A percentile compares a stretch with the other conserved stretches of the same genome.
These are phyloP conservation scores for Periglandula ipomoeae DNA, from an alignment of 2,329 filamentous ascomycete genomes.

Conservation along the genomic window DNA sequence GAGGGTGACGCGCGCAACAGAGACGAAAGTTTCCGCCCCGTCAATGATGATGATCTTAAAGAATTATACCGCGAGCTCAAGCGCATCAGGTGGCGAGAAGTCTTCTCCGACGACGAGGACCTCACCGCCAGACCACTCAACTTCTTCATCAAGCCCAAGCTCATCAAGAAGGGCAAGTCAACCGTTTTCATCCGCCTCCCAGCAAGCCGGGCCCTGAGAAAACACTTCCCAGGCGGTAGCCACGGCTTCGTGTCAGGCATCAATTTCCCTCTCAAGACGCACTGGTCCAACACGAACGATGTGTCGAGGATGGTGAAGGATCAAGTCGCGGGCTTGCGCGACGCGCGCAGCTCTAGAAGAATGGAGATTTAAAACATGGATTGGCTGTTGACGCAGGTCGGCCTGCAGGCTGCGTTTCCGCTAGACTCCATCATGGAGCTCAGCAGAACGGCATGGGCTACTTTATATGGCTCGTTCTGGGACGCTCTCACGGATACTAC, in stretches of 20 bases:
- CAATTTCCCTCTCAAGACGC: constrained; percentile 17
- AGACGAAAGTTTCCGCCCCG: not conserved
- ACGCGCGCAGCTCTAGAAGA: constrained; percentile 8
- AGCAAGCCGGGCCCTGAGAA: constrained; percentile 12
- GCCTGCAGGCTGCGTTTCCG: constrained; percentile 3
- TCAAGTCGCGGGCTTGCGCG: constrained; percentile 14
- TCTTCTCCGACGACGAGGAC: constrained; percentile 15
- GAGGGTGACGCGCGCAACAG: constrained; percentile 4
- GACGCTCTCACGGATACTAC: constrained; percentile 10
- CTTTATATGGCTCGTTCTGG: constrained; percentile 18
- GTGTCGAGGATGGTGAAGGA: constrained; percentile 10
- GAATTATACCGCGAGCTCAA: constrained; percentile 15
- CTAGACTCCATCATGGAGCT: constrained; percentile 7
- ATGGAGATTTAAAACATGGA: constrained; percentile 16
- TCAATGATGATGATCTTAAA: constrained; percentile 5
- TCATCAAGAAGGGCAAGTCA: constrained; percentile 8
- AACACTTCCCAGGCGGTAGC: constrained; percentile 15
- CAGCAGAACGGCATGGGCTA: constrained; percentile 12
- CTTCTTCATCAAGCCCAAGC: constrained; percentile 14
- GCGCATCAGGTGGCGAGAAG: constrained; percentile 13
- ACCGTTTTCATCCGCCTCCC: constrained; percentile 21
- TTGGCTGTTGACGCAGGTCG: constrained; percentile 17
- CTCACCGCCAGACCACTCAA: constrained; percentile 17
- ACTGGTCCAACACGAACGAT: constrained; percentile 15
- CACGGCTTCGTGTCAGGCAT: constrained; percentile 19